Evolutionary conservation across 306 rosid genomes (phyloP).

Genomic region (Hippophae rhamnoides): DNA sequence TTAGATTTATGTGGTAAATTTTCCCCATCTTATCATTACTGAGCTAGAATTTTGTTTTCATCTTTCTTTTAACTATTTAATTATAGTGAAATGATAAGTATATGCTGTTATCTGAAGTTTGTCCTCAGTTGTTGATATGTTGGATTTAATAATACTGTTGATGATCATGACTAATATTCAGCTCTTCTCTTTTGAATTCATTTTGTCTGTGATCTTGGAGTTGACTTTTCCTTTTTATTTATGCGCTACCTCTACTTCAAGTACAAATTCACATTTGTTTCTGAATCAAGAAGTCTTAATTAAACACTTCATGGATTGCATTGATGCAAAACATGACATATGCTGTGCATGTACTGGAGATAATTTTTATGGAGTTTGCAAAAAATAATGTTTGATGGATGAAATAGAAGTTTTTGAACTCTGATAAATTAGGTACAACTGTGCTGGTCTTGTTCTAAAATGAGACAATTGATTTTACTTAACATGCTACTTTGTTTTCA

Average conservation of each 20-base stretch:
- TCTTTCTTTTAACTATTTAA: not conserved
- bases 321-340: too few relatives aligned
- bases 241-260: too few relatives aligned
- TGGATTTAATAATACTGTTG: not conserved
- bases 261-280: too few relatives aligned
- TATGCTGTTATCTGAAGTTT: not conserved
- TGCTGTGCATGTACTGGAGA: too few relatives aligned
- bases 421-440: conserved; percentile 1
- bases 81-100: not conserved
- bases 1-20: not conserved
- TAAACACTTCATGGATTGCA: too few relatives aligned
- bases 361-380: too few relatives aligned
- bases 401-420: not conserved
- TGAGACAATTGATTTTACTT: conserved; percentile 5
- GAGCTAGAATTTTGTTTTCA: not conserved
- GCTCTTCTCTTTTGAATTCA: not conserved
- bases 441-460: conserved; percentile 3
- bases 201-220: not conserved
- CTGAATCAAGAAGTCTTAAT: too few relatives aligned
- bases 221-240: conserved; percentile 1
- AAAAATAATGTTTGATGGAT: not conserved
- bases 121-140: not conserved
- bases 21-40: not conserved
- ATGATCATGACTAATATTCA: not conserved
- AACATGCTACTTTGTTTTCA: conserved; percentile 29